Percentiles rank a stretch among this genome's conserved stretches.
phyloP scores from a whole-genome alignment of 176 grass and related monocot species.

The Hyparrhenia diplandra region DNA sequence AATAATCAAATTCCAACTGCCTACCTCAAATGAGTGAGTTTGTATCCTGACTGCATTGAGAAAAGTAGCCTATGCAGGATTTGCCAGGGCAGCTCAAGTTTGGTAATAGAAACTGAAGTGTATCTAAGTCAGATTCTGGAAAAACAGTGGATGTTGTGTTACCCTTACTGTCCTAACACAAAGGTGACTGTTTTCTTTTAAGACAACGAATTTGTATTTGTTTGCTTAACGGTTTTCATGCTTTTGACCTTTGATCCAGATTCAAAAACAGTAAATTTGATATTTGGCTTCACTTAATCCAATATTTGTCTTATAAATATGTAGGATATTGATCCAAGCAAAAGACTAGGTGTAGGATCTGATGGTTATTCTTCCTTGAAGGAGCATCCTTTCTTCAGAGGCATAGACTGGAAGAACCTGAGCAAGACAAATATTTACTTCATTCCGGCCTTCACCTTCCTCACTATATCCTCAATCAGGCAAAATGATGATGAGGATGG shows the following conservation, averaged over 20 bases:
- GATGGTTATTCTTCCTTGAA: conserved; percentile 86
- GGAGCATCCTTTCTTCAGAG: conserved; percentile 90
- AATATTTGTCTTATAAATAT: conserved; percentile 19
- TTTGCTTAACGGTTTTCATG: background rate
- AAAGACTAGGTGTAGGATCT: conserved; percentile 67
- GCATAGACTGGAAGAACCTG: conserved; percentile 86
- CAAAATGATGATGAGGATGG: conserved; percentile 60
- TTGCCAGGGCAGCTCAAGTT: background rate
- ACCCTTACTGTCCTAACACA: background rate
- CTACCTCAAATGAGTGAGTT: background rate
- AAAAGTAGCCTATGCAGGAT: background rate
- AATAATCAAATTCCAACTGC: background rate
- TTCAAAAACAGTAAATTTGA: background rate
- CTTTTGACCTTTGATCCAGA: conserved; percentile 2
- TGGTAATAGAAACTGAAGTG: background rate
- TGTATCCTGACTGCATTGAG: background rate
- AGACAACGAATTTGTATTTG: background rate
- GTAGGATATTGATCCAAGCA: conserved; percentile 80
- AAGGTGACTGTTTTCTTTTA: background rate
- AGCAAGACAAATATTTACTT: conserved; percentile 32
- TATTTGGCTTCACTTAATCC: background rate
- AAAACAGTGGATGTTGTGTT: background rate
- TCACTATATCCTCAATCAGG: conserved; percentile 34
- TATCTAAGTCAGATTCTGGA: no score
- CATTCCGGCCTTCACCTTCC: background rate